Base-by-base conservation (phyloP, 2,329 filamentous ascomycete species). In the Pseudocercospora fuligena region DNA sequence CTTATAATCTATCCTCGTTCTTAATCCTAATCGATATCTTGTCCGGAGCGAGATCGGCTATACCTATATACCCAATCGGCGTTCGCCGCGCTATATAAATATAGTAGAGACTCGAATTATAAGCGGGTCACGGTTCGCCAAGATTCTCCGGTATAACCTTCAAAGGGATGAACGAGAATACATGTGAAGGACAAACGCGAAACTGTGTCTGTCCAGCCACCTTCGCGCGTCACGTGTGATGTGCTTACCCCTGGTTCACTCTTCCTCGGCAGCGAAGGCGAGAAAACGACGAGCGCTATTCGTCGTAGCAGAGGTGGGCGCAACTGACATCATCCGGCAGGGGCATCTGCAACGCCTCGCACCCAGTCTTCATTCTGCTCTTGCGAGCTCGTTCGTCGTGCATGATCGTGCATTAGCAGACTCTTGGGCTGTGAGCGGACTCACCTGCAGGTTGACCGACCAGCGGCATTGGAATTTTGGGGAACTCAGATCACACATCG, bases 301-400 rank as follows among this genome's bases (percentile, higher is more conserved):
- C 29, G 29, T 31, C 9, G 29, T 31, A 31, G 29, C 29, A 31
- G 29, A 31, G 12, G 46, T 23, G 46, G n/a, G 21, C 25, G 51
- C 51, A 25, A 27, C 25, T 29, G 16, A 56, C 51, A 27, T 56
- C 51, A 56, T 27, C 16, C 21, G 47, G n/a, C 47, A 51, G 47
- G 47, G 47, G 23, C 47, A 21, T 23, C 12, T 9, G 19, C 46
- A 19, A 23, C 46, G 21, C 46, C 49, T 23, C 19, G 25, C 49
- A 11, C 33, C 33, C 21, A 49, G 46, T 49, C n/a, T 19, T 49
- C n/a, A 19, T 23, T 9, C 46, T 49, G 46, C 49, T 23, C 23
- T 53, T 36, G 33, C 47, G 47, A 19, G 47, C 47, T 51, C 47
- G 49, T 27, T 53, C 49, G 12, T 49, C 46, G 46, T 53, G 49